Conservation (phyloP, 345 rosid species). For the Melastoma malabathricum region DNA sequence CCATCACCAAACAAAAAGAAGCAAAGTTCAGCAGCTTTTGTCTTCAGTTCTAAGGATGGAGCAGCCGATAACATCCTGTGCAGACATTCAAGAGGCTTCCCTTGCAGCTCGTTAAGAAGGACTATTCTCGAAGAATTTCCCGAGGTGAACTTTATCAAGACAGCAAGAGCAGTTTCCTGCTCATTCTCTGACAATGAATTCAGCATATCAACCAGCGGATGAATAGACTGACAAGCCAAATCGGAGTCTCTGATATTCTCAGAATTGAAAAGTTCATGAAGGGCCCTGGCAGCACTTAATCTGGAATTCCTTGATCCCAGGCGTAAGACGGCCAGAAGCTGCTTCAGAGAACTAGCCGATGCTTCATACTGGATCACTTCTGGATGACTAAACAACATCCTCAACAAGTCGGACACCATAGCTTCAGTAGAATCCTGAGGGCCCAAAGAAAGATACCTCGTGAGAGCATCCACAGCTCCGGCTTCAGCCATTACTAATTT, state of each 20-base stretch:
- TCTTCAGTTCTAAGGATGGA: conserved; percentile 56
- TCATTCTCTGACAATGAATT: conserved; percentile 56
- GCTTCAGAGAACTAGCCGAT: conserved; percentile 59
- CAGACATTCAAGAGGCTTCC: conserved; percentile 47
- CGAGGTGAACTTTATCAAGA: conserved; percentile 57
- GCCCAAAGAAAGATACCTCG: conserved; percentile 64
- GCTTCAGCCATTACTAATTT: conserved; percentile 74
- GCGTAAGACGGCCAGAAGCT: conserved; percentile 76
- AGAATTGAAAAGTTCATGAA: conserved; percentile 58
- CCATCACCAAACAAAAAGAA: conserved; percentile 42
- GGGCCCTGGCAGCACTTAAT: conserved; percentile 72
- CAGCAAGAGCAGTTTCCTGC: conserved; percentile 60
- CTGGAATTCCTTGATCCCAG: conserved; percentile 70
- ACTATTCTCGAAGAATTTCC: conserved; percentile 37
- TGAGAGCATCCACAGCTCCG: conserved; percentile 81
- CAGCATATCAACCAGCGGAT: conserved; percentile 80
- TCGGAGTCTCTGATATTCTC: conserved; percentile 61
- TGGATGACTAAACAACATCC: conserved; percentile 55
- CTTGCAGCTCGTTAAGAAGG: conserved; percentile 42
- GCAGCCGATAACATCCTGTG: conserved; percentile 48
- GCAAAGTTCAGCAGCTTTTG: conserved; percentile 61
- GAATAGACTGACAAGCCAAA: conserved; percentile 62
- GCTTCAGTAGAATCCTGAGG: conserved; percentile 80
- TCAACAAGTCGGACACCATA: conserved; percentile 51
- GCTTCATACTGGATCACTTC: conserved; percentile 58